A percentile compares a stretch with the other conserved stretches of the same genome.
Evolutionary conservation across 257 asterid species (phyloP).

Genomic region (Capsicum baccatum): DNA sequence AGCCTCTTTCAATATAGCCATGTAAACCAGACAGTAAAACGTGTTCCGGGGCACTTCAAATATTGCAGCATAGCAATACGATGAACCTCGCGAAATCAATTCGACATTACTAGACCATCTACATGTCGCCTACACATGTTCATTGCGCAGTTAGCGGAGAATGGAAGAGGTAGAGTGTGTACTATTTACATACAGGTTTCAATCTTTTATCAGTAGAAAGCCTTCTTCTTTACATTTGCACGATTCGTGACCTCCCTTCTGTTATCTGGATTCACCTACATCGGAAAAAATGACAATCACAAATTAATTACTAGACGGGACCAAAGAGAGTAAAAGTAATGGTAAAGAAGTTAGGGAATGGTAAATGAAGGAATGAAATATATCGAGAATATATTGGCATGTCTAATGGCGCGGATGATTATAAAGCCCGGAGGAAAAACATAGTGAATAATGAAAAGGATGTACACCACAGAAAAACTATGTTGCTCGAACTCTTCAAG

Average conservation of each 20-base stretch:
- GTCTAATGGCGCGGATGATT: neutral
- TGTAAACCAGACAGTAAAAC: neutral
- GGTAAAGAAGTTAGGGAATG: neutral
- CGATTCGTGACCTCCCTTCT: conserved; percentile 35
- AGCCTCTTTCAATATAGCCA: neutral
- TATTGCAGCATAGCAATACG: neutral
- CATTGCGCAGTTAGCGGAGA: conserved; percentile 1
- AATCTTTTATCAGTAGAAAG: conserved; percentile 35
- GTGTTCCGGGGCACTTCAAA: neutral
- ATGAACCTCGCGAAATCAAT: conserved; percentile 9
- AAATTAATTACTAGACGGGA: neutral
- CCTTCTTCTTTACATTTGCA: conserved; percentile 33
- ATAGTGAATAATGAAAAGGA: neutral
- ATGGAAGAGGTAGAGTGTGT: neutral
- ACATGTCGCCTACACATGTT: neutral
- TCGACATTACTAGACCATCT: neutral
- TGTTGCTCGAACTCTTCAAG: neutral
- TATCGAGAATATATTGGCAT: neutral
- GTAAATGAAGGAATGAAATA: neutral
- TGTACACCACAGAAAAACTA: conserved; percentile 7
- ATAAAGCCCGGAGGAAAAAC: neutral
- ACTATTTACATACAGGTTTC: conserved; percentile 1
- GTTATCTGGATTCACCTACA: conserved; percentile 39
- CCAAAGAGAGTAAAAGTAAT: neutral
- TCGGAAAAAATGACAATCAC: no score